Evolutionary conservation across 2,329 filamentous ascomycete genomes (phyloP).

Genomic region (Venturia effusa): DNA sequence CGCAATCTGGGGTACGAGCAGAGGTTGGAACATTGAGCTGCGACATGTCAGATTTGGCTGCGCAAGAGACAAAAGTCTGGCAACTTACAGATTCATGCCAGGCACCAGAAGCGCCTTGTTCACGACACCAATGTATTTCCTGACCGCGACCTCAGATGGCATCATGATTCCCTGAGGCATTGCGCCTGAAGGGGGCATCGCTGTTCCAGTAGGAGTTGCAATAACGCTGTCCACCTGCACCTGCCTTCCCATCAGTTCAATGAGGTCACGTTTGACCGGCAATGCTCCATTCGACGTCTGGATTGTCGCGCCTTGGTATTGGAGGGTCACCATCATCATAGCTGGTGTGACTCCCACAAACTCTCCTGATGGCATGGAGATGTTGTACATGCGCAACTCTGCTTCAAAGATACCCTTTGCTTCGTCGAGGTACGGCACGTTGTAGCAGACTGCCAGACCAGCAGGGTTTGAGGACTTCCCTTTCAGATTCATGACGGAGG

Average conservation of each 20-base stretch:
- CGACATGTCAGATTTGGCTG: background rate
- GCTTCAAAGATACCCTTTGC: constrained; percentile 61
- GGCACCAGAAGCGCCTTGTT: constrained; percentile 44
- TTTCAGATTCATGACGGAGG: constrained; percentile 43
- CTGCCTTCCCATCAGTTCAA: constrained; percentile 15
- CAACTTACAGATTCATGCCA: constrained; percentile 50
- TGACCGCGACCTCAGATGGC: constrained; percentile 42
- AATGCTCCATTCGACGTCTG: constrained; percentile 26
- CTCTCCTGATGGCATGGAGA: constrained; percentile 45
- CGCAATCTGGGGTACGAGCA: constrained; percentile 58
- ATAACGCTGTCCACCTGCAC: constrained; percentile 10
- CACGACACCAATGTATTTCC: constrained; percentile 60
- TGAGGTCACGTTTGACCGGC: constrained; percentile 20
- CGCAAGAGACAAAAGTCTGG: constrained; percentile 11
- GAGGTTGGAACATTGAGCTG: constrained; percentile 37
- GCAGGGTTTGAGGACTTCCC: constrained; percentile 57
- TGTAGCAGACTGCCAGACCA: constrained; percentile 74
- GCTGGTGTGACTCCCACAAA: constrained; percentile 31
- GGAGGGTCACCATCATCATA: constrained; percentile 31
- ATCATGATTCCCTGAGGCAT: constrained; percentile 17
- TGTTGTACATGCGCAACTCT: constrained; percentile 63
- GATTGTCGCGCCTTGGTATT: constrained; percentile 31
- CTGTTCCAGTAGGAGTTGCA: background rate
- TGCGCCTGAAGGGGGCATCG: constrained; percentile 16
- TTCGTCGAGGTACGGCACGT: constrained; percentile 60